Evolutionary conservation across 192 early-diverging fungal species (phyloP).

Genomic region (Coemansia sp.): DNA sequence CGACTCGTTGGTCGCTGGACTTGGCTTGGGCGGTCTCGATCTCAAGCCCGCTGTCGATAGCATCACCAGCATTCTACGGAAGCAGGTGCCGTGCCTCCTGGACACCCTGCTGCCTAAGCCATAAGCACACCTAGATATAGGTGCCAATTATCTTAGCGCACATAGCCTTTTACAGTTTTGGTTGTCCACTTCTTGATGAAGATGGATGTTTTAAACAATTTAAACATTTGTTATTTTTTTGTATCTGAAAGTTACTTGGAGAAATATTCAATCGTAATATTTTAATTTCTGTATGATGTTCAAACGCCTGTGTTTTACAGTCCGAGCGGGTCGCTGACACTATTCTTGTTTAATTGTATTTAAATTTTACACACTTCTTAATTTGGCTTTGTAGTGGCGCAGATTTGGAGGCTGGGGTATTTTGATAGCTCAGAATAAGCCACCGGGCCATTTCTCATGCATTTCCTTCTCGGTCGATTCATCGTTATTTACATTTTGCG

Average conservation of each 20-base stretch:
- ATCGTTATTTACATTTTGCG: no score
- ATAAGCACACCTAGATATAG: slow-evolving; percentile 9
- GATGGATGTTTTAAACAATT: not conserved
- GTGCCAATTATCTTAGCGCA: not conserved
- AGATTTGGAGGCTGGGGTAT: not conserved
- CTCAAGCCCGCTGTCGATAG: slow-evolving; percentile 50
- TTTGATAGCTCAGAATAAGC: not conserved
- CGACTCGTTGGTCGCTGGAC: slow-evolving; percentile 38
- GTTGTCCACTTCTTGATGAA: slow-evolving; percentile 5
- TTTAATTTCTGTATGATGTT: not conserved
- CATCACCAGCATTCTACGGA: slow-evolving; percentile 48
- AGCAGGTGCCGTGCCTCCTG: slow-evolving; percentile 53
- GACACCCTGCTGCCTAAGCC: slow-evolving; percentile 52
- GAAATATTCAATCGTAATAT: not conserved
- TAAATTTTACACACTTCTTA: not conserved
- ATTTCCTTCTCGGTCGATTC: no score
- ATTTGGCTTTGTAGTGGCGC: not conserved
- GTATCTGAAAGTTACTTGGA: not conserved
- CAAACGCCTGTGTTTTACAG: not conserved
- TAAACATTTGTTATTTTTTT: not conserved
- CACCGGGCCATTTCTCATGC: not conserved
- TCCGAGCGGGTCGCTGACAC: not conserved
- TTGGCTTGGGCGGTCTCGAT: slow-evolving; percentile 51
- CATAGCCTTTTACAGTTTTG: not conserved
- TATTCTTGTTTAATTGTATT: not conserved